phyloP scores from a whole-genome alignment of 1,284 basidiomycete species.

The Ustilago shanxiensis region DNA sequence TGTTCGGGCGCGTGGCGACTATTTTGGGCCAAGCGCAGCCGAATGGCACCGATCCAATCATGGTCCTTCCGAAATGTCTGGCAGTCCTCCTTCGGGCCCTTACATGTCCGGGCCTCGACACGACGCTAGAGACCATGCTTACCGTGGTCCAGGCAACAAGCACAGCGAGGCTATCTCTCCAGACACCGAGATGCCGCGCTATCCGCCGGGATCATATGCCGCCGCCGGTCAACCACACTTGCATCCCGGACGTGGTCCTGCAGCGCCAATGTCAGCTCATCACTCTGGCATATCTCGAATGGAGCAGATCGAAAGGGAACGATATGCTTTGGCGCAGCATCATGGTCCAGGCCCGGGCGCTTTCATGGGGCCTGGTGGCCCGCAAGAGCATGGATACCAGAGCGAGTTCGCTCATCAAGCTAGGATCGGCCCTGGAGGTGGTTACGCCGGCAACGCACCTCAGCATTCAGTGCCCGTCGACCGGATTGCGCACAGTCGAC shows the following conservation, averaged over 20 bases:
- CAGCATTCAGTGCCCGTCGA: slow-evolving; percentile 40
- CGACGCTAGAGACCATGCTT: slow-evolving; percentile 20
- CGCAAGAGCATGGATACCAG: slow-evolving; percentile 30
- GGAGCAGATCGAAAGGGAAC: slow-evolving; percentile 37
- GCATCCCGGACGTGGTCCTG: slow-evolving; percentile 13
- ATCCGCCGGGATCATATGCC: slow-evolving; percentile 6
- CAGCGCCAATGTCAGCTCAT: background rate
- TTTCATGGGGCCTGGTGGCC: slow-evolving; percentile 7
- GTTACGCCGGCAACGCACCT: slow-evolving; percentile 15
- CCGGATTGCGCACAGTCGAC: slow-evolving; percentile 56
- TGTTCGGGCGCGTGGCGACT: slow-evolving; percentile 33
- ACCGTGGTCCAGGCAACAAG: slow-evolving; percentile 18
- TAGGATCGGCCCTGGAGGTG: slow-evolving; percentile 14
- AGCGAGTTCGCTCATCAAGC: slow-evolving; percentile 31
- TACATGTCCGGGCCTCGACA: slow-evolving; percentile 10
- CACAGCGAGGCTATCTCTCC: slow-evolving; percentile 19
- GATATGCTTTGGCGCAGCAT: slow-evolving; percentile 32
- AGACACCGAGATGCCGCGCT: slow-evolving; percentile 21
- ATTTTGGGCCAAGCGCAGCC: slow-evolving; percentile 28
- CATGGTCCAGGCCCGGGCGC: slow-evolving; percentile 6
- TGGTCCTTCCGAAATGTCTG: slow-evolving; percentile 10
- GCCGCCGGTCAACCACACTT: slow-evolving; percentile 9
- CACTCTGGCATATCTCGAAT: slow-evolving; percentile 17
- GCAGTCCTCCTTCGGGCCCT: slow-evolving; percentile 18
- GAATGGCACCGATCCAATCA: slow-evolving; percentile 27